Base-by-base conservation (phyloP, 805 yeast genomes). In the Barnettozyma californica region DNA sequence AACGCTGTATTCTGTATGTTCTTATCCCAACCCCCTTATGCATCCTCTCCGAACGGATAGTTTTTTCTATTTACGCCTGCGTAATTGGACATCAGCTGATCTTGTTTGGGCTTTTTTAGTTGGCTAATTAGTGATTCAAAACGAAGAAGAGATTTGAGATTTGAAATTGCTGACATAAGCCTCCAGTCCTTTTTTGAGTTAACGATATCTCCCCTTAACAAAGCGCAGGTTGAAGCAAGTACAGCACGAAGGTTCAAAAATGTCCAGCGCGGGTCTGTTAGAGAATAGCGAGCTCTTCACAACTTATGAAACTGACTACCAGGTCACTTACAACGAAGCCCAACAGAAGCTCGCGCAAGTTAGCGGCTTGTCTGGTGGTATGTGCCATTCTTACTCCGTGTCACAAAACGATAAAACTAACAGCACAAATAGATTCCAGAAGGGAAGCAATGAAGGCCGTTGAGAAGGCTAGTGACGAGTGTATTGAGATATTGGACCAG, bases 401-500 rank as follows among this genome's bases (percentile, higher is more conserved):
- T 18, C 21, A 11, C 26, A 18, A 11, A 14, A 33, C 9, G 5
- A 11, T 18, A 35, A 2, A 35, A 46, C 33, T 44, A 35, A 33
- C 43, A 13, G 9, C 19, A 14, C 16, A 19, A 11, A 29, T 48
- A 73, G 82, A 74, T 43, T 76, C 71, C 45, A 73, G 89, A 47
- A 73, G 75, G 36, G 71, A 68, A 10, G 72, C 82, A 16, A 70
- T 83, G 67, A 76, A 76, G 56, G 78, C 83, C 14, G 75, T 80
- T 2, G 90, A 86, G 59, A 71, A 74, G 41, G 76, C 84, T 18
- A 71, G 85, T n/a, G 96, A 88, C 57, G 96, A 88, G 60, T 84
- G 85, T 34, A 76, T 81, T 47, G 95, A 87, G 61, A 74, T 87
- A 37, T 66, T 89, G 40, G 97, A 91, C 55, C 95, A 92, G 56